These are phyloP conservation scores for Peronospora farinosa DNA, from an alignment of 352 stramenopile species.

Conservation along the genomic window DNA sequence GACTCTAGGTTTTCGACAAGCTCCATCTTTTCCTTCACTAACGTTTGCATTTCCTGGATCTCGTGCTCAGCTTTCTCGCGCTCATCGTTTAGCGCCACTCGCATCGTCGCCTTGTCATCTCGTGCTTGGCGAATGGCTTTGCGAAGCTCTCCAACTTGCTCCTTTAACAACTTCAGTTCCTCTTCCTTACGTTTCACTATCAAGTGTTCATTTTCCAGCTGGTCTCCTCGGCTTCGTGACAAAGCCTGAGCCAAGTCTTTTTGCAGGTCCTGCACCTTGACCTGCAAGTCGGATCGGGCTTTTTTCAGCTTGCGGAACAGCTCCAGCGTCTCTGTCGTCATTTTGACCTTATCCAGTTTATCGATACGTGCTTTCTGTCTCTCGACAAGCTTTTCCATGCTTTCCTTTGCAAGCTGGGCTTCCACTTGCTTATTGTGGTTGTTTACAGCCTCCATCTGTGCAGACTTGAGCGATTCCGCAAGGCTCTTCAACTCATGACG, in stretches of 20 bases:
- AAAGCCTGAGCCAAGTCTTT: constrained; percentile 24
- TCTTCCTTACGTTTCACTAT: constrained; percentile 36
- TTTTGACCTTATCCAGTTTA: constrained; percentile 80
- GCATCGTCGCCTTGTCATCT: constrained; percentile 31
- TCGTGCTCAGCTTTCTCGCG: constrained; percentile 48
- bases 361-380: constrained; percentile 60
- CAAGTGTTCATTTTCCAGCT: constrained; percentile 19
- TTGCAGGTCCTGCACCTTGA: constrained; percentile 35
- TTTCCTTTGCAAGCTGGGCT: constrained; percentile 36
- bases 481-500: constrained; percentile 47
- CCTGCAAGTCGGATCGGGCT: constrained; percentile 44
- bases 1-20: constrained; percentile 37
- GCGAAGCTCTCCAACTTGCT: constrained; percentile 41
- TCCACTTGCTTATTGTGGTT: constrained; percentile 47
- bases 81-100: constrained; percentile 30
- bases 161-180: constrained; percentile 34
- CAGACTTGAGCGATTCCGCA: constrained; percentile 44
- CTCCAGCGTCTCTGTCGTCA: constrained; percentile 66
- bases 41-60: constrained; percentile 40
- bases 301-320: constrained; percentile 65
- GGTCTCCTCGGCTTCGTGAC: constrained; percentile 2
- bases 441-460: constrained; percentile 45
- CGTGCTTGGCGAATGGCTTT: constrained; percentile 23
- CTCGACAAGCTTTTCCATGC: constrained; percentile 39
- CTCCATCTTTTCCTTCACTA: constrained; percentile 45